Percentiles rank a stretch among this genome's conserved stretches.
phyloP scores from a whole-genome alignment of 2,329 filamentous ascomycete species.

The Alternaria sp. region DNA sequence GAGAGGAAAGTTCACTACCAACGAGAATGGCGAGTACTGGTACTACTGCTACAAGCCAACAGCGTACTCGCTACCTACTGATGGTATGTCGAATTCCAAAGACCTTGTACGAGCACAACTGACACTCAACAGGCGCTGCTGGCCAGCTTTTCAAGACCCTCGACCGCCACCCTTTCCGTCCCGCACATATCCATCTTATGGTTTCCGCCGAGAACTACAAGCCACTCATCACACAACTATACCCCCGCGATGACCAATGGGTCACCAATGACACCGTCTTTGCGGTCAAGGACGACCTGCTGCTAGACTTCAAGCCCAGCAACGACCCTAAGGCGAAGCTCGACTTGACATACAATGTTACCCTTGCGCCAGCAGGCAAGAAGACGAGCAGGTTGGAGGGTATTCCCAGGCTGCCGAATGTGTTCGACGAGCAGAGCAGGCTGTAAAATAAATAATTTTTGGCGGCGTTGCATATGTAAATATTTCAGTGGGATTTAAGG shows the following conservation, averaged over 20 bases:
- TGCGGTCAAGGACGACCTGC: constrained; percentile 68
- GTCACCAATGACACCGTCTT: constrained; percentile 68
- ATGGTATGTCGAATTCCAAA: constrained; percentile 54
- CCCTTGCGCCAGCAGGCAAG: constrained; percentile 56
- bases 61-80: constrained; percentile 74
- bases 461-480: constrained; percentile 18
- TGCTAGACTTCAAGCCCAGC: constrained; percentile 65
- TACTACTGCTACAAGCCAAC: constrained; percentile 81
- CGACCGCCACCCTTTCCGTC: constrained; percentile 68
- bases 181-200: constrained; percentile 70
- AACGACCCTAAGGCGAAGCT: constrained; percentile 63
- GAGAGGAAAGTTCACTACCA: constrained; percentile 76
- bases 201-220: constrained; percentile 64
- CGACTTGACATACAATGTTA: constrained; percentile 71
- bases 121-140: constrained; percentile 54
- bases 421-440: constrained; percentile 34
- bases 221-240: constrained; percentile 66
- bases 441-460: constrained; percentile 29
- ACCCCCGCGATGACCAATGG: constrained; percentile 67
- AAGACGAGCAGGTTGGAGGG: constrained; percentile 44
- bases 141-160: constrained; percentile 62
- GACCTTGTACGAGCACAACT: not conserved
- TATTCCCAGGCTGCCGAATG: constrained; percentile 43
- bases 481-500: constrained; percentile 20
- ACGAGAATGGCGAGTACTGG: constrained; percentile 74